Evolutionary conservation across 768 basidiomycete species (phyloP).

Genomic region (Boletus reticuloceps): DNA sequence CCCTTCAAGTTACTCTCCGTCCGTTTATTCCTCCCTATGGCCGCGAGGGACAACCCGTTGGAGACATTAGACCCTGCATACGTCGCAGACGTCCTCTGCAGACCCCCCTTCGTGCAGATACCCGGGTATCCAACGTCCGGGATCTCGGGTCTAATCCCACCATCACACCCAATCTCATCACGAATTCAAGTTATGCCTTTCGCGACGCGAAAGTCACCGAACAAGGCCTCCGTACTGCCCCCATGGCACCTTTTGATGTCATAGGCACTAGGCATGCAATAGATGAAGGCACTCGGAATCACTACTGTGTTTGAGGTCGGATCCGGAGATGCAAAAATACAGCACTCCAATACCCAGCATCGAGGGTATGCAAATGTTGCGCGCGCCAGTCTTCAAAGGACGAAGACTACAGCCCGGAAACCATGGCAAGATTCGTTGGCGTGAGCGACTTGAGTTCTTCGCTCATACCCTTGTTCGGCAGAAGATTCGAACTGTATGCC

Average conservation of each 20-base stretch:
- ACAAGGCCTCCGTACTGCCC: conserved; percentile 52
- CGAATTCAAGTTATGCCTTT: conserved; percentile 55
- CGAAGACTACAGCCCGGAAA: conserved; percentile 65
- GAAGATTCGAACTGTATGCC: too few relatives aligned
- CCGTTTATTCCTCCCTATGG: conserved; percentile 9
- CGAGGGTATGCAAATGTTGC: conserved; percentile 58
- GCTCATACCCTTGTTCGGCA: too few relatives aligned
- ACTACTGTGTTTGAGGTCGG: too few relatives aligned
- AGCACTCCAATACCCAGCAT: conserved; percentile 61
- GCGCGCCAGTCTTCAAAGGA: conserved; percentile 59
- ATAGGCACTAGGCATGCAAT: conserved; percentile 13
- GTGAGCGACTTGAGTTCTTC: background rate
- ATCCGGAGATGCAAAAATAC: conserved; percentile 76
- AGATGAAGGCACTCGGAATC: conserved; percentile 60
- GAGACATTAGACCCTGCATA: conserved; percentile 65
- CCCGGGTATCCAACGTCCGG: conserved; percentile 71
- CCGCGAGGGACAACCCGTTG: conserved; percentile 34
- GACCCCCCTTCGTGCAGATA: conserved; percentile 65
- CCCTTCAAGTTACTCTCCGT: background rate
- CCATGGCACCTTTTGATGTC: background rate
- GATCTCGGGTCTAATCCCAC: conserved; percentile 67
- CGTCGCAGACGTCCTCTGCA: conserved; percentile 60
- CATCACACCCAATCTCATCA: conserved; percentile 45
- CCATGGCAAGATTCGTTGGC: conserved; percentile 76
- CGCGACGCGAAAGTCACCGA: conserved; percentile 74